phyloP scores from a whole-genome alignment of 805 yeast genomes.

The Hanseniaspora opuntiae region DNA sequence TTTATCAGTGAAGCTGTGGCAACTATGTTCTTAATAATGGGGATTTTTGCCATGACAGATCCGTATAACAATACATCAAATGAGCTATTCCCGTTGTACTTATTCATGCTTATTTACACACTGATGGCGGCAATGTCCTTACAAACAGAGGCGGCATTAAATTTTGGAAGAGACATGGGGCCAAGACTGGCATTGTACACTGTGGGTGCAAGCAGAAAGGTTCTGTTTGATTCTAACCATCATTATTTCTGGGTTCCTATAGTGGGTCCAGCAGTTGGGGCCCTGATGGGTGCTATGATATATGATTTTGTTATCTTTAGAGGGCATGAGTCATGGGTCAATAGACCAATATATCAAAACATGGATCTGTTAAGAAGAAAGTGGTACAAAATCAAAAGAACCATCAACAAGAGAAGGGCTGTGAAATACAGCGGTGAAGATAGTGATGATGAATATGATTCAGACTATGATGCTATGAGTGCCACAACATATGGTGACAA shows the following conservation, averaged over 20 bases:
- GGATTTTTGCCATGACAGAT: constrained; percentile 40
- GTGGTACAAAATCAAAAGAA: constrained; percentile 25
- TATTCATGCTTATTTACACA: constrained; percentile 33
- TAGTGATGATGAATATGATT: constrained; percentile 11
- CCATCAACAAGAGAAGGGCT: constrained; percentile 15
- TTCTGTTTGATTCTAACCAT: constrained; percentile 28
- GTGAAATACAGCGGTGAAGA: constrained; percentile 18
- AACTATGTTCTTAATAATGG: constrained; percentile 33
- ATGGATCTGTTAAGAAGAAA: constrained; percentile 16
- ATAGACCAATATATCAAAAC: constrained; percentile 28
- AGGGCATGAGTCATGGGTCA: constrained; percentile 40
- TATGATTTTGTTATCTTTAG: constrained; percentile 40
- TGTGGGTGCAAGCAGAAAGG: constrained; percentile 34
- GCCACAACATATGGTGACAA: background rate
- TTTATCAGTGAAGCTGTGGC: constrained; percentile 36
- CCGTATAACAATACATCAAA: constrained; percentile 36
- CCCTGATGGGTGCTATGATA: constrained; percentile 35
- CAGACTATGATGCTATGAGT: constrained; percentile 6
- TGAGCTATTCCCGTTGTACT: constrained; percentile 34
- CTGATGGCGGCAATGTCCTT: constrained; percentile 38
- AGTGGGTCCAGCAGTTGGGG: constrained; percentile 38
- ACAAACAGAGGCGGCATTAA: constrained; percentile 44
- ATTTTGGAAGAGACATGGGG: constrained; percentile 42
- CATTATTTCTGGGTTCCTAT: constrained; percentile 43
- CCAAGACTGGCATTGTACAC: constrained; percentile 38